Conservation (phyloP, 768 basidiomycete species). For the Tylopilus sp. region DNA sequence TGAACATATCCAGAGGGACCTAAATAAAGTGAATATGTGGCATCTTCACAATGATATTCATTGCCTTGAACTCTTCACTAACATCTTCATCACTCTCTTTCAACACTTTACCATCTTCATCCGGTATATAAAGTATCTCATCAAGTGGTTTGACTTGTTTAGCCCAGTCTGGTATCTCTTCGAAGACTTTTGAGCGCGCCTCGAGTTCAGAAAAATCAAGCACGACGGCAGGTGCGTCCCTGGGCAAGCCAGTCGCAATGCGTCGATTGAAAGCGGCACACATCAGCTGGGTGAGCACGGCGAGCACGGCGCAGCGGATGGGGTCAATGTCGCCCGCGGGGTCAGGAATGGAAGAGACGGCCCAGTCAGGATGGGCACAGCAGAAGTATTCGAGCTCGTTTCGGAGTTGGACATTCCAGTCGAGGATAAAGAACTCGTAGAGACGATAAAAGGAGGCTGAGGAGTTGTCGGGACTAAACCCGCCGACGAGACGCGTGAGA, state of each 20-base stretch:
- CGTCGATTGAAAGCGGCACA: constrained; percentile 12
- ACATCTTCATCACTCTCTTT: constrained; percentile 1
- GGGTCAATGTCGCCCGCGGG: constrained; percentile 3
- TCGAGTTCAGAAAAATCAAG: constrained; percentile 7
- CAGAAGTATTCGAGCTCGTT: constrained; percentile 13
- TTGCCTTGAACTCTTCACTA: constrained; percentile 8
- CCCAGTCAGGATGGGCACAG: constrained; percentile 5
- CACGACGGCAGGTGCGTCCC: constrained; percentile 9
- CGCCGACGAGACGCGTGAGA: neutral
- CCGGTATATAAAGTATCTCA: constrained; percentile 1
- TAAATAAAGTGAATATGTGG: constrained; percentile 9
- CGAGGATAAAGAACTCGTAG: constrained; percentile 11
- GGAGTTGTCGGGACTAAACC: too few species aligned
- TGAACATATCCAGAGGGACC: too few species aligned
- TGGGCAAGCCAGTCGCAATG: constrained; percentile 7
- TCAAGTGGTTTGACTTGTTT: neutral
- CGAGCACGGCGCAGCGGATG: constrained; percentile 1
- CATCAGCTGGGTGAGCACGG: constrained; percentile 9
- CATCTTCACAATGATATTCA: constrained; percentile 11
- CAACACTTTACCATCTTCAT: neutral
- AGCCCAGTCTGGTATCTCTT: neutral
- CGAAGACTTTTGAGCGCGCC: constrained; percentile 10
- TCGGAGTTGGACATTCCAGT: constrained; percentile 12
- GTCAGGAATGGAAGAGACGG: neutral
- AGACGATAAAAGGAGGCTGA: constrained; percentile 6